phyloP scores from a whole-genome alignment of 495 filamentous ascomycete genomes.

The Xylaria venustula region DNA sequence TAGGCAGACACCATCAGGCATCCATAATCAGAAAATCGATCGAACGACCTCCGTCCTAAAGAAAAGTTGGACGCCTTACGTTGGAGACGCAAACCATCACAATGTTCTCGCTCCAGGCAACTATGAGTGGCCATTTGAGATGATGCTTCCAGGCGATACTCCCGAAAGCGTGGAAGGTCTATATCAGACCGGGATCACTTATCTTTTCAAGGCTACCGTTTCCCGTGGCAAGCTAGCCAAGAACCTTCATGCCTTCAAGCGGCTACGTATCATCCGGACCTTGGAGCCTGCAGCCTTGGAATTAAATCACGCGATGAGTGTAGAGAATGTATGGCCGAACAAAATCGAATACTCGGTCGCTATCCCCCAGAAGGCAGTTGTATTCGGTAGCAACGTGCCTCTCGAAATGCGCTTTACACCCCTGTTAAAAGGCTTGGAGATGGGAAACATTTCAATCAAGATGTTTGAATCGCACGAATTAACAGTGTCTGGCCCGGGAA shows the following conservation, averaged over 20 bases:
- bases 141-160: conserved; percentile 70
- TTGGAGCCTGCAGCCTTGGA: conserved; percentile 78
- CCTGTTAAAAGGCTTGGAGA: conserved; percentile 78
- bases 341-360: conserved; percentile 92
- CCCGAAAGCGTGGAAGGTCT: conserved; percentile 90
- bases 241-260: conserved; percentile 74
- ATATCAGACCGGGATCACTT: conserved; percentile 74
- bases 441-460: conserved; percentile 72
- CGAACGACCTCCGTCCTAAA: conserved; percentile 41
- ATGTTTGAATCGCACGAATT: conserved; percentile 77
- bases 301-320: conserved; percentile 83
- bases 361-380: conserved; percentile 83
- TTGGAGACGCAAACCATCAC: conserved; percentile 45
- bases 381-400: conserved; percentile 80
- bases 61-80: conserved; percentile 50
- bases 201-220: conserved; percentile 84
- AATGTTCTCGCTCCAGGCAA: conserved; percentile 71
- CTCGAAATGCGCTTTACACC: conserved; percentile 80
- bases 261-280: conserved; percentile 83
- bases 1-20: conserved; percentile 47
- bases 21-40: conserved; percentile 48
- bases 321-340: conserved; percentile 91
- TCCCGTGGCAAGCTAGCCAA: conserved; percentile 76
- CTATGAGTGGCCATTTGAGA: conserved; percentile 88
- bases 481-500: conserved; percentile 47